phyloP scores from a whole-genome alignment of 2,329 filamentous ascomycete genomes.

The Orbilia javanica region DNA sequence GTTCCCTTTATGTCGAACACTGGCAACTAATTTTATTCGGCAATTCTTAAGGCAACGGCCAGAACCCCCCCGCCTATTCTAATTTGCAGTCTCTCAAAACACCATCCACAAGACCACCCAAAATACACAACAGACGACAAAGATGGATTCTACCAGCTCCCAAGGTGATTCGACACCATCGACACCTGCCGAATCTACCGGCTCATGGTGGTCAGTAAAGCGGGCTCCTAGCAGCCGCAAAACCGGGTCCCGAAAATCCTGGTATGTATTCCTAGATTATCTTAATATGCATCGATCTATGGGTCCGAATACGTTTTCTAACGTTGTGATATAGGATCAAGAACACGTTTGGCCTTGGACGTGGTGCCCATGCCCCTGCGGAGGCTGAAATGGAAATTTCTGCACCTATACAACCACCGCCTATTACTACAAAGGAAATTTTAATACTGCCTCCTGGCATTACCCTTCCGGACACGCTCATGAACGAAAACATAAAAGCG shows the following conservation, averaged over 20 bases:
- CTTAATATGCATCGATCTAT: neutral
- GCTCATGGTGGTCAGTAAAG: conserved; percentile 49
- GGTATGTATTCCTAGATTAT: conserved; percentile 24
- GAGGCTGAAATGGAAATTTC: conserved; percentile 5
- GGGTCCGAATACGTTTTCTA: neutral
- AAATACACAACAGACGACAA: conserved; percentile 17
- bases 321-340: conserved; percentile 36
- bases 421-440: neutral
- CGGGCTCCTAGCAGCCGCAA: conserved; percentile 36
- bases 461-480: neutral
- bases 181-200: conserved; percentile 34
- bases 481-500: conserved; percentile 9
- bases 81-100: conserved; percentile 12
- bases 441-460: neutral
- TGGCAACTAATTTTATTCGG: conserved; percentile 15
- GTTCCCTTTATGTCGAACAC: neutral
- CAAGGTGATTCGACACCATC: conserved; percentile 32
- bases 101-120: conserved; percentile 7
- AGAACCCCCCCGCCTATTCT: neutral
- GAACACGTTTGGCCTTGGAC: conserved; percentile 45
- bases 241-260: conserved; percentile 44
- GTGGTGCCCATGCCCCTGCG: conserved; percentile 10
- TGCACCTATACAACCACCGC: neutral
- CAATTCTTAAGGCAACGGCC: conserved; percentile 4
- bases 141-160: conserved; percentile 24